Evolutionary conservation across 2,329 filamentous ascomycete species (phyloP), one percentile per base, ranked within the genome.

Genomic region (Fusarium metavorans): DNA sequence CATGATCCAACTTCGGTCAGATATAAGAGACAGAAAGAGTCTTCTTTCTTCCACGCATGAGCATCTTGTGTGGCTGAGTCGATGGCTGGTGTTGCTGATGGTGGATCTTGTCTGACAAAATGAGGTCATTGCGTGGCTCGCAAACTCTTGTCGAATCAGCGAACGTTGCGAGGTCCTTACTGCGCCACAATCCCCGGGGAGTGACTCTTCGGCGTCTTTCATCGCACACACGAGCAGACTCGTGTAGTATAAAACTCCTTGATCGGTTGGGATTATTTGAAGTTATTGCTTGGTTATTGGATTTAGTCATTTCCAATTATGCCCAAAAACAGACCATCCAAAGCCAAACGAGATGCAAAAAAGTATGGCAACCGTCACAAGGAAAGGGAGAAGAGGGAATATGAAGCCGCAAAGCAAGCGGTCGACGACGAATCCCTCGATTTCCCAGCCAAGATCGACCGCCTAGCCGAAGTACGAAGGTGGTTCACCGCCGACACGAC

Each of bases 401-500:
- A 68, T 4, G 30, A 27, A 1, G 1, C 1, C 1, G 64, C 35
- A 0, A 18, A 37, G 11, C 14, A 13, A 6, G 13, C 64, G 2
- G 50, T 39, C 1, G 16, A 68, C 0, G 57, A 71, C 1, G n/a
- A 59, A 1, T 20, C 32, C 1, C 32, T 71, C 20, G 30, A 56
- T 2, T 68, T 72, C 5, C 30, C 3, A 1, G 23, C 43, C 0
- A 71, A 72, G n/a, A 25, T 72, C 20, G 37, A 69, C 4, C 16
- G 13, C 0, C 4, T 72, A 6, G 58, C 69, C 0, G 11, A n/a
- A 16, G 8, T 23, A 1, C 4, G 69, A n/a, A 13, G 18, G 6
- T 72, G 70, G 70, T 72, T 72, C 1, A 41, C 4, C 1, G 58
- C 50, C 4, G 64, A 69, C 0, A 57, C 64, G 0, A 25, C 43